phyloP scores from a whole-genome alignment of 345 rosid genomes.

The Gossypium longicalyx region DNA sequence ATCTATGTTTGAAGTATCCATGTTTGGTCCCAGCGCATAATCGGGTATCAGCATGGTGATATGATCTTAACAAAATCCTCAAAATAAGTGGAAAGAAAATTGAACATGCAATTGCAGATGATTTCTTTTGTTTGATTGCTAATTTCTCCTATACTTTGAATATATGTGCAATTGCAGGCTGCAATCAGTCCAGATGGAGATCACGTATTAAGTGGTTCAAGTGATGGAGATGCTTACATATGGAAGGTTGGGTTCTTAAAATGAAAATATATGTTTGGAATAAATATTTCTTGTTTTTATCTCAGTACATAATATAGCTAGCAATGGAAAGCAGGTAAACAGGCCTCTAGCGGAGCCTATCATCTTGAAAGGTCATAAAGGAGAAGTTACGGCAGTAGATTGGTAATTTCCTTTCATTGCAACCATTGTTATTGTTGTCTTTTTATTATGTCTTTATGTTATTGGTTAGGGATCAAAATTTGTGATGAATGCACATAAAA shows the following conservation, averaged over 20 bases:
- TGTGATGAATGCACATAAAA: too few species aligned
- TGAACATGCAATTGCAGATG: not conserved
- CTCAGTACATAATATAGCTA: conserved; percentile 12
- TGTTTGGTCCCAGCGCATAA: too few species aligned
- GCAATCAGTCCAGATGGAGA: conserved; percentile 84
- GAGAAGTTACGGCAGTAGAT: conserved; percentile 86
- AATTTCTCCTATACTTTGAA: conserved; percentile 4
- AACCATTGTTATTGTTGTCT: not conserved
- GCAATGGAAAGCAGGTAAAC: conserved; percentile 48
- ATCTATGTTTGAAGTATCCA: too few species aligned
- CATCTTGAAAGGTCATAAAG: conserved; percentile 56
- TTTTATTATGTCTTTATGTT: too few species aligned
- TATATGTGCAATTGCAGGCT: conserved; percentile 43
- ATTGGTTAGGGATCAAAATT: too few species aligned
- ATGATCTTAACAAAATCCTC: not conserved
- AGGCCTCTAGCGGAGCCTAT: conserved; percentile 58
- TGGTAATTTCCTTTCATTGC: conserved; percentile 47
- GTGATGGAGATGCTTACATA: conserved; percentile 71
- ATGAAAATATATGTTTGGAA: too few species aligned
- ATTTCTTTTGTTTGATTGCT: conserved; percentile 3
- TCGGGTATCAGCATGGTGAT: too few species aligned
- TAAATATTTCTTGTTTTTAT: not conserved
- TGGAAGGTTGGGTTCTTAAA: conserved; percentile 63
- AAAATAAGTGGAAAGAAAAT: not conserved
- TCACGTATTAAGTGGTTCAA: conserved; percentile 78